These are phyloP conservation scores for Trichoderma sp. DNA, from an alignment of 2,329 filamentous ascomycete genomes.

Conservation along the genomic window DNA sequence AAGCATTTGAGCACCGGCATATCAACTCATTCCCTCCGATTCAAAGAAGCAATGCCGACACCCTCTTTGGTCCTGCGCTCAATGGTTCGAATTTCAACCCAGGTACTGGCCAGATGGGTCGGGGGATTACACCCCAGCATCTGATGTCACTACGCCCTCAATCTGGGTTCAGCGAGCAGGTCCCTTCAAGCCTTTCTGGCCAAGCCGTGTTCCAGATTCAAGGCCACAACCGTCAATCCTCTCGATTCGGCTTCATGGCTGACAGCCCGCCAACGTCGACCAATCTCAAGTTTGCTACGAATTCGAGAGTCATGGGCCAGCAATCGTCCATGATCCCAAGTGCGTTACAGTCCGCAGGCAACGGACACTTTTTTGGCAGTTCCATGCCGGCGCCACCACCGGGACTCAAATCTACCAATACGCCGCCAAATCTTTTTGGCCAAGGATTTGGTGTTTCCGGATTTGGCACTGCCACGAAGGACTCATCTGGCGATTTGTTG, in stretches of 20 bases:
- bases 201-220: constrained; percentile 57
- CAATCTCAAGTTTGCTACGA: constrained; percentile 75
- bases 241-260: constrained; percentile 84
- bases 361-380: constrained; percentile 75
- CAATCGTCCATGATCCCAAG: constrained; percentile 85
- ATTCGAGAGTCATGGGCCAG: constrained; percentile 79
- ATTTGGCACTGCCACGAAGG: constrained; percentile 71
- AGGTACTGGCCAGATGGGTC: constrained; percentile 59
- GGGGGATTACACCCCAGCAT: constrained; percentile 80
- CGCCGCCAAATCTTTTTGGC: constrained; percentile 91
- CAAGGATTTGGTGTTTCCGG: constrained; percentile 79
- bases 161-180: constrained; percentile 59
- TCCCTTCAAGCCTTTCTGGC: constrained; percentile 60
- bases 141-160: constrained; percentile 67
- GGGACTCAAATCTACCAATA: constrained; percentile 91
- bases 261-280: constrained; percentile 58
- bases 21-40: constrained; percentile 76
- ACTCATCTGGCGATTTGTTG: constrained; percentile 66
- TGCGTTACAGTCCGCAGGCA: constrained; percentile 60
- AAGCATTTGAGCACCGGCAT: constrained; percentile 60
- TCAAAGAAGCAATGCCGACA: constrained; percentile 61
- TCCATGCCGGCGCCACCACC: constrained; percentile 92
- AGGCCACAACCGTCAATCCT: constrained; percentile 79
- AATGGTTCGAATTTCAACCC: constrained; percentile 50
- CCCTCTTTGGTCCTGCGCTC: constrained; percentile 57